phyloP scores from a whole-genome alignment of 208 protist genomes.

The Tritrichomonas musculus region DNA sequence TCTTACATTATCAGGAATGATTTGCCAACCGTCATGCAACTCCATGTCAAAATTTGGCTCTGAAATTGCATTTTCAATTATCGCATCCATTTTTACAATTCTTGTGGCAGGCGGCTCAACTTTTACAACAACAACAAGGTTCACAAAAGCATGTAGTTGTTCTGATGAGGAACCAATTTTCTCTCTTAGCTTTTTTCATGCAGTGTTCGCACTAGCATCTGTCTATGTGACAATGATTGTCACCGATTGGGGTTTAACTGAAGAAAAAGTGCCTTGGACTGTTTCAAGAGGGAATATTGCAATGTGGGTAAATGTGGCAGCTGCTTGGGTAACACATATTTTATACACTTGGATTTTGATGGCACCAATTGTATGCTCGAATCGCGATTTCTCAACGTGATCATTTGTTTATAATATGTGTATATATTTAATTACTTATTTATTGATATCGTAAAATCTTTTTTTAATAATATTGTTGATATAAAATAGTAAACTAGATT shows the following conservation, averaged over 20 bases:
- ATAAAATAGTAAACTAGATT: no score
- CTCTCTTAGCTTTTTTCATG: background rate
- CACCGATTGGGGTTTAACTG: background rate
- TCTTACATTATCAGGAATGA: background rate
- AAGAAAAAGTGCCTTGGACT: background rate
- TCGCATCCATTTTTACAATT: background rate
- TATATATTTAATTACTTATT: no score
- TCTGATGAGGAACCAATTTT: background rate
- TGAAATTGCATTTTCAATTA: background rate
- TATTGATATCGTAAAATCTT: no score
- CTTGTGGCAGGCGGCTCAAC: background rate
- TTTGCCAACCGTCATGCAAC: background rate
- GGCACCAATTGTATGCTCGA: background rate
- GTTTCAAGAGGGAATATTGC: background rate
- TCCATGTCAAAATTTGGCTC: background rate
- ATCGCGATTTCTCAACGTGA: background rate
- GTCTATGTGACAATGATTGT: background rate
- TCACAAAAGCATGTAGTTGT: no score
- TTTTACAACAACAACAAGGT: background rate
- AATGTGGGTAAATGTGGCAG: background rate
- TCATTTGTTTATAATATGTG: no score
- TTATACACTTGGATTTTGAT: background rate
- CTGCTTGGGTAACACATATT: background rate
- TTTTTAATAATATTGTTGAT: no score
- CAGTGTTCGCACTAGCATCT: background rate